Evolutionary conservation across 495 filamentous ascomycete species (phyloP), one percentile per base, ranked within the genome.

Genomic region (Aspergillus nanangensis): DNA sequence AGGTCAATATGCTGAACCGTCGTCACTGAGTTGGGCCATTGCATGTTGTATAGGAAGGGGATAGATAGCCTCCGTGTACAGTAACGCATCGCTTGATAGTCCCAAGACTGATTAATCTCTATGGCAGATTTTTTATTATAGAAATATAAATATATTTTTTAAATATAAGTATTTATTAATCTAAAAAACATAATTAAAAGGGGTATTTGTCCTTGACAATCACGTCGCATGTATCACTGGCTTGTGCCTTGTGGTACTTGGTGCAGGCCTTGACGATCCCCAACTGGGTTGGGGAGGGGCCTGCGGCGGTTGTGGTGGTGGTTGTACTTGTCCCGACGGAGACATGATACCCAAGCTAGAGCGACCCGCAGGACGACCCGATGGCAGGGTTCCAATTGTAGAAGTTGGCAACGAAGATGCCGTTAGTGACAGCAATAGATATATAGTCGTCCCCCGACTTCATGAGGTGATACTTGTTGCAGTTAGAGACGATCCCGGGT

Each of bases 331-430:
- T 29, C 3, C 24, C 36, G 14, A 52, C 45, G 19, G 48, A 56
- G 20, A 58, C 43, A 32, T 55, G 48, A 21, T 55, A 42, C 14
- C 29, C 40, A 11, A 48, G 14, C 33, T 40, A 32, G 13, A 58
- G 34, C 21, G 46, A 41, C n/a, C 34, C 36, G 45, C 56, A 60
- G 36, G 19, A 39, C 15, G 27, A 27, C 24, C 36, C 42, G 11
- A 62, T 47, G 13, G 42, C 32, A 15, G 59, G 53, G 44, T 60
- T 62, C 56, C 56, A 62, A 2, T 42, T 34, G 38, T 48, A 42
- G 35, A 60, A 54, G 35, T 63, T 39, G 10, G 4, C 41, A 1
- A 50, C 3, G 15, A 43, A 52, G 46, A 65, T 52, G 22, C 41
- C 47, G 33, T 55, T 35, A 18, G 39, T 41, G 8, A 42, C 45